These are phyloP conservation scores for Monilinia aucupariae DNA, from an alignment of 2,329 filamentous ascomycete genomes.

Conservation along the genomic window DNA sequence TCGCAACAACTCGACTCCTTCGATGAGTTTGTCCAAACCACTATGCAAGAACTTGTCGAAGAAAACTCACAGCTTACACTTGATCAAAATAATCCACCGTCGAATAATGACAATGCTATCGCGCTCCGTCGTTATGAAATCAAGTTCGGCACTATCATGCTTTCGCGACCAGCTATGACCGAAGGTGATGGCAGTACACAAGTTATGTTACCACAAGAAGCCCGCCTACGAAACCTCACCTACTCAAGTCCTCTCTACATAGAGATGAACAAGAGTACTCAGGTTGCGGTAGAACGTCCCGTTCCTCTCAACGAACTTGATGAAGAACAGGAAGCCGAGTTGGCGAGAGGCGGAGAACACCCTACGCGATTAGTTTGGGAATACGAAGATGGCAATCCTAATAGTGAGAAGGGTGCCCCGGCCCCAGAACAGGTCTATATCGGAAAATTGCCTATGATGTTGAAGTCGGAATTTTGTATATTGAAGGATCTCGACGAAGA, in stretches of 20 bases:
- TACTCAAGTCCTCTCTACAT: slow-evolving; percentile 91
- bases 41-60: slow-evolving; percentile 88
- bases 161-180: slow-evolving; percentile 84
- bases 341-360: slow-evolving; percentile 49
- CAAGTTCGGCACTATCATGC: slow-evolving; percentile 83
- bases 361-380: slow-evolving; percentile 58
- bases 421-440: slow-evolving; percentile 65
- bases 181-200: slow-evolving; percentile 87
- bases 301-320: slow-evolving; percentile 64
- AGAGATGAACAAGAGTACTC: slow-evolving; percentile 78
- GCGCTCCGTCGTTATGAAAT: slow-evolving; percentile 90
- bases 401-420: slow-evolving; percentile 45
- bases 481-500: slow-evolving; percentile 78
- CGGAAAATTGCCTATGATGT: slow-evolving; percentile 94
- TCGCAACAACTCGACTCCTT: slow-evolving; percentile 98
- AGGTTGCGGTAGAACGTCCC: slow-evolving; percentile 71
- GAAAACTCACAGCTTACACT: slow-evolving; percentile 90
- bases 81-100: slow-evolving; percentile 80
- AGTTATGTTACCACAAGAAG: slow-evolving; percentile 87
- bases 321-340: slow-evolving; percentile 53
- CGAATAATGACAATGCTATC: slow-evolving; percentile 70
- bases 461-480: slow-evolving; percentile 94
- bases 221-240: slow-evolving; percentile 88
- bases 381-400: slow-evolving; percentile 42
- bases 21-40: slow-evolving; percentile 91